Evolutionary conservation across 108 stramenopile species (phyloP).

Genomic region (Cyclotella cryptica): DNA sequence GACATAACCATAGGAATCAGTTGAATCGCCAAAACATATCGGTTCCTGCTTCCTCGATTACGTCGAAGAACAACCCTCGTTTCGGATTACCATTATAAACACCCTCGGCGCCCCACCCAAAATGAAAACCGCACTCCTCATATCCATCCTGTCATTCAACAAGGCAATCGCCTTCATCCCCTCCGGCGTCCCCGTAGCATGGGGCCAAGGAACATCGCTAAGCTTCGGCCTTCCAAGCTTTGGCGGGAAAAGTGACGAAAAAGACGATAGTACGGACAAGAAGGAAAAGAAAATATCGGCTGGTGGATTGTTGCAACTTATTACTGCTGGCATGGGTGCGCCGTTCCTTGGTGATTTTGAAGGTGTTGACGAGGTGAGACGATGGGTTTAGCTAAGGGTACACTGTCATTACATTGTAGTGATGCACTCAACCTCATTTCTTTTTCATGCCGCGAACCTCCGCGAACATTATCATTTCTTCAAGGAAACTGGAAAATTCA

Average conservation of each 20-base stretch:
- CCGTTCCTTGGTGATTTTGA: conserved; percentile 87
- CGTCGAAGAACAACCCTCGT: no score
- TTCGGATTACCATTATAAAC: no score
- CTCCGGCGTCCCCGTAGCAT: conserved; percentile 1
- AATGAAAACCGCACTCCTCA: no score
- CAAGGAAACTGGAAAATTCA: conserved; percentile 82
- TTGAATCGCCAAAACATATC: no score
- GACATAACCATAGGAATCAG: no score
- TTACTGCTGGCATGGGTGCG: conserved; percentile 82
- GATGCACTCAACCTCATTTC: no score
- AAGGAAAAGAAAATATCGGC: conserved; percentile 67
- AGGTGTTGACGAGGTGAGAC: conserved; percentile 71
- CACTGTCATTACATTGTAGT: no score
- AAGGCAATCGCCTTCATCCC: conserved; percentile 32
- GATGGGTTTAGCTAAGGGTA: background rate
- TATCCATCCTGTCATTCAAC: no score
- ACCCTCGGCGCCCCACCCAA: no score
- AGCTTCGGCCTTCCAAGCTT: conserved; percentile 35
- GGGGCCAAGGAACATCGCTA: conserved; percentile 26
- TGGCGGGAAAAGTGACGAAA: conserved; percentile 28
- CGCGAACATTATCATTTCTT: background rate
- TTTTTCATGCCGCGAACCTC: no score
- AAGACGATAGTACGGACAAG: conserved; percentile 9
- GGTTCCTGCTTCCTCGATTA: no score
- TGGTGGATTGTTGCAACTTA: conserved; percentile 71